phyloP scores from a whole-genome alignment of 2,329 filamentous ascomycete genomes.

The Stachybotrys elegans region DNA sequence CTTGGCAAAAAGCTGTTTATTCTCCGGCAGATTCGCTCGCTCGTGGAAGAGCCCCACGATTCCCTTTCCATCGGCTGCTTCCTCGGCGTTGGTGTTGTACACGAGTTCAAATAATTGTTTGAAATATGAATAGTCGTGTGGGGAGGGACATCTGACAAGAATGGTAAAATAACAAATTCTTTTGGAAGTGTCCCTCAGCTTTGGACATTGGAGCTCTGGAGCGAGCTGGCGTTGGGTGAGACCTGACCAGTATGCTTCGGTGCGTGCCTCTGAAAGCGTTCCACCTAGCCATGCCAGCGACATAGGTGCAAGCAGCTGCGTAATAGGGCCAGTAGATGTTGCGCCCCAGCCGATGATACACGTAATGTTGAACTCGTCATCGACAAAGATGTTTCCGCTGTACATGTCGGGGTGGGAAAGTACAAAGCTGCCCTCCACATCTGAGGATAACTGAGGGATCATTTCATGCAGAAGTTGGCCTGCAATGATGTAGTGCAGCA shows the following conservation, averaged over 20 bases:
- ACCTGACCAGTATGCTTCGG: constrained; percentile 8
- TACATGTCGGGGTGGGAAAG: constrained; percentile 18
- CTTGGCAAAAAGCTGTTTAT: constrained; percentile 6
- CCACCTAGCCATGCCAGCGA: constrained; percentile 3
- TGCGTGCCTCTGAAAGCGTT: constrained; percentile 3
- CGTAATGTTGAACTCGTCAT: constrained; percentile 17
- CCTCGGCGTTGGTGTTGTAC: neutral
- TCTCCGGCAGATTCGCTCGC: constrained; percentile 3
- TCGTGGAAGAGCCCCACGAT: constrained; percentile 9
- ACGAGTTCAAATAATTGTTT: constrained; percentile 9
- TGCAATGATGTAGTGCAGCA: constrained; percentile 15
- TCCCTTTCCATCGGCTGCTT: neutral
- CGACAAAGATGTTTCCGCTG: constrained; percentile 18
- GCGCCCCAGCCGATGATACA: constrained; percentile 21
- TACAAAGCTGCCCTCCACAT: constrained; percentile 1
- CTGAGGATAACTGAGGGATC: constrained; percentile 13
- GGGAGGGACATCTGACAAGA: constrained; percentile 11
- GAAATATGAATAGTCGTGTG: constrained; percentile 11
- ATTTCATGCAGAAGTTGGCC: constrained; percentile 18
- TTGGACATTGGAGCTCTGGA: neutral
- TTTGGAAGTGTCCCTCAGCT: constrained; percentile 6
- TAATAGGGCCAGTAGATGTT: constrained; percentile 11
- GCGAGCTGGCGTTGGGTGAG: constrained; percentile 1
- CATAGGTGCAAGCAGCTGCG: constrained; percentile 10
- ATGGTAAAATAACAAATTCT: constrained; percentile 11